A percentile compares a stretch with the other conserved stretches of the same genome.
Conservation (phyloP, 345 rosid species). For the Rhizophora apiculata region DNA sequence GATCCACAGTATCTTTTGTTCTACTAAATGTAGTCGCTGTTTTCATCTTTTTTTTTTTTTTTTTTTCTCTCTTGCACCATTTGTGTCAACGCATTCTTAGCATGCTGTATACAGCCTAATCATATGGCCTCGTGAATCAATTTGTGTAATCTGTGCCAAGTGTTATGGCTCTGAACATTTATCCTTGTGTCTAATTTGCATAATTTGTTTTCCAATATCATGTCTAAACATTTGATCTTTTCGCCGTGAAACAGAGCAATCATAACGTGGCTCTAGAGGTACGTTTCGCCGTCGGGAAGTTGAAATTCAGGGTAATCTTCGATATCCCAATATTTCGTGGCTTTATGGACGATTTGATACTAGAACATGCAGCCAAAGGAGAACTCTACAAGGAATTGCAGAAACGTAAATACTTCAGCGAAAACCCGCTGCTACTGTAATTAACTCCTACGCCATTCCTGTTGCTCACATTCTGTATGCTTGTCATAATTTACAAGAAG, state of each 20-base stretch:
- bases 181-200: too few relatives aligned
- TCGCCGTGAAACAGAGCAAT: slow-evolving; percentile 61
- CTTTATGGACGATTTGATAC: slow-evolving; percentile 83
- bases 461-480: neutral
- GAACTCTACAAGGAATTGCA: slow-evolving; percentile 88
- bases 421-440: slow-evolving; percentile 89
- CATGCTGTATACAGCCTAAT: too few relatives aligned
- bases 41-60: too few relatives aligned
- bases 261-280: slow-evolving; percentile 91
- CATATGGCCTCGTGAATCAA: too few relatives aligned
- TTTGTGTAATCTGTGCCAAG: too few relatives aligned
- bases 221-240: neutral
- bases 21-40: too few relatives aligned
- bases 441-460: slow-evolving; percentile 18
- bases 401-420: slow-evolving; percentile 81
- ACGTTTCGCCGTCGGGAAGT: slow-evolving; percentile 86
- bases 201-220: neutral
- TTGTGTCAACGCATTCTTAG: too few relatives aligned
- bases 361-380: slow-evolving; percentile 87
- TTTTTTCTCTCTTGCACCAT: too few relatives aligned
- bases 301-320: slow-evolving; percentile 93
- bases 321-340: slow-evolving; percentile 78
- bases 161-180: too few relatives aligned
- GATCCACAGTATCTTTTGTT: too few relatives aligned
- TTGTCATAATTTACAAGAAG: neutral